A percentile compares a stretch with the other conserved stretches of the same genome.
Conservation (phyloP, 2,329 filamentous ascomycete genomes). For the Chaetomium sp. region DNA sequence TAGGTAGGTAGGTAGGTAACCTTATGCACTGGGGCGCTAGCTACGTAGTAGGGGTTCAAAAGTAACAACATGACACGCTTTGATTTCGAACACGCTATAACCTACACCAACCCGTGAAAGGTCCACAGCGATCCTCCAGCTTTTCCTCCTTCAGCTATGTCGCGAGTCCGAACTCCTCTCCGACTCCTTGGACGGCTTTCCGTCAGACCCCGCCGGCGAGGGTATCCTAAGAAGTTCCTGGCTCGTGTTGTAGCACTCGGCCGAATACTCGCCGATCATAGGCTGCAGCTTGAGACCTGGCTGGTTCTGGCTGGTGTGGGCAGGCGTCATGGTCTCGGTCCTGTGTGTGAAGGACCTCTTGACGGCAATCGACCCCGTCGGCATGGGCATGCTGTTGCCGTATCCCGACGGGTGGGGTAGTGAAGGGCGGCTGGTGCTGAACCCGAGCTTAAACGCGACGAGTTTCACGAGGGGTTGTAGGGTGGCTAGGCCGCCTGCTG, state of each 20-base stretch:
- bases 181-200: constrained; percentile 6
- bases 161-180: background rate
- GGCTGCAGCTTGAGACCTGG: constrained; percentile 20
- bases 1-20: no score
- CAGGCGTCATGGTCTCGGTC: background rate
- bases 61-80: background rate
- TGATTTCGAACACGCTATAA: background rate
- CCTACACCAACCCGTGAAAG: no score
- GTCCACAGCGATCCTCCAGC: no score
- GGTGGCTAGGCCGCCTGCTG: constrained; percentile 51
- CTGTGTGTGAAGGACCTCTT: constrained; percentile 18
- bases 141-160: background rate
- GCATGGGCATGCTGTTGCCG: constrained; percentile 2
- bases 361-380: constrained; percentile 23
- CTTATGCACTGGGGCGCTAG: background rate
- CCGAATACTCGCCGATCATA: constrained; percentile 17
- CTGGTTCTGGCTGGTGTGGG: background rate
- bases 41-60: background rate
- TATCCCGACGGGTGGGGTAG: constrained; percentile 1
- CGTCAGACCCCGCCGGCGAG: background rate
- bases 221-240: constrained; percentile 21
- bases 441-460: constrained; percentile 39
- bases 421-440: constrained; percentile 20
- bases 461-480: constrained; percentile 48
- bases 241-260: constrained; percentile 28